These are phyloP conservation scores for Jamesozyma hellenica DNA, from an alignment of 805 yeast species.

Conservation along the genomic window DNA sequence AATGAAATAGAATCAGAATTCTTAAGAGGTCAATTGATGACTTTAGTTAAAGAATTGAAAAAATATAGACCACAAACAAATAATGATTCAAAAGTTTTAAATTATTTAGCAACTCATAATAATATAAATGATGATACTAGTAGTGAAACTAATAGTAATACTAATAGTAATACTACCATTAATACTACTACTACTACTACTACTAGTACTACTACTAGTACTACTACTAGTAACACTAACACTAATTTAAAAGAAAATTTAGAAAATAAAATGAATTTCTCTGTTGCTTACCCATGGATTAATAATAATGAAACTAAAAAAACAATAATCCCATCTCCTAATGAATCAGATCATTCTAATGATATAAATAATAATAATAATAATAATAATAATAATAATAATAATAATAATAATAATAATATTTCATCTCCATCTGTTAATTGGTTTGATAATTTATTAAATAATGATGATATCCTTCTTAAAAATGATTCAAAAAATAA, in stretches of 20 bases:
- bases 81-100: conserved; percentile 23
- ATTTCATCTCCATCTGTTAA: conserved; percentile 1
- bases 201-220: neutral
- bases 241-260: conserved; percentile 13
- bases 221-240: too few species aligned
- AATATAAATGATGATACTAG: too few species aligned
- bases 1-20: conserved; percentile 66
- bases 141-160: neutral
- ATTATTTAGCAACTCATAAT: conserved; percentile 16
- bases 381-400: neutral
- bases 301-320: conserved; percentile 1
- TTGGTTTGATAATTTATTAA: conserved; percentile 14
- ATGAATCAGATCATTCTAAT: conserved; percentile 1
- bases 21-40: conserved; percentile 64
- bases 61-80: conserved; percentile 40
- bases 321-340: conserved; percentile 6
- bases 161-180: too few species aligned
- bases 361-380: neutral
- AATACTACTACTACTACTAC: too few species aligned
- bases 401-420: neutral
- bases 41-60: conserved; percentile 60
- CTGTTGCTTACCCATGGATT: conserved; percentile 49
- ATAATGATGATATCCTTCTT: conserved; percentile 10
- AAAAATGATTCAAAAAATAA: neutral
- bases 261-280: conserved; percentile 26